Percentiles rank a stretch among this genome's conserved stretches.
Conservation (phyloP, 2,329 filamentous ascomycete genomes). For the Alternaria metachromatica region DNA sequence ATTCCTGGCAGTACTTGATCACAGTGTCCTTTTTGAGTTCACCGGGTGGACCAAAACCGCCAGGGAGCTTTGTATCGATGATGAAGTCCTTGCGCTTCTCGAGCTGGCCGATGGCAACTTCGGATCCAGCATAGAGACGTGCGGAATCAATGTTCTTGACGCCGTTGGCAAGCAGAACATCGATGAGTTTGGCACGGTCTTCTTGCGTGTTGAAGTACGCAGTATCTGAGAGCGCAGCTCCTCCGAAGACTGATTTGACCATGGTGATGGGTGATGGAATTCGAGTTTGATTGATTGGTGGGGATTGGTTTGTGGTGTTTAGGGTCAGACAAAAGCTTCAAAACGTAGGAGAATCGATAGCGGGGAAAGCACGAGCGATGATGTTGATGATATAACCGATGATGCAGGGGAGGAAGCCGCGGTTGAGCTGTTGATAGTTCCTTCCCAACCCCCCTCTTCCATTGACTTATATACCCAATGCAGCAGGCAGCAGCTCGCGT, state of each 20-base stretch:
- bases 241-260: conserved; percentile 50
- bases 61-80: conserved; percentile 56
- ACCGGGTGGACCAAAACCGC: conserved; percentile 44
- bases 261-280: conserved; percentile 11
- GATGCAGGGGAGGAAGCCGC: not conserved
- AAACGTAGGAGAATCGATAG: not conserved
- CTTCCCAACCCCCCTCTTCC: not conserved
- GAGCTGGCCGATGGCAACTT: conserved; percentile 51
- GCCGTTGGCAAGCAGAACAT: conserved; percentile 40
- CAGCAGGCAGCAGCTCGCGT: not conserved
- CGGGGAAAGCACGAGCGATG: not conserved
- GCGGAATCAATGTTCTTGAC: conserved; percentile 52
- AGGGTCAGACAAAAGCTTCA: not conserved
- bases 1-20: conserved; percentile 42
- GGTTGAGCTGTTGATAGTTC: not conserved
- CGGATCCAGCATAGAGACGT: conserved; percentile 51
- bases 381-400: not conserved
- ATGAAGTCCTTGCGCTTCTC: conserved; percentile 51
- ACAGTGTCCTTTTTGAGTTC: conserved; percentile 45
- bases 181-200: conserved; percentile 27
- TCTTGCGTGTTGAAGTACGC: conserved; percentile 21
- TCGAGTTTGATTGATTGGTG: not conserved
- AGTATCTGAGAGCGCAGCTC: conserved; percentile 30
- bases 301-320: not conserved
- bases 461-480: conserved; percentile 1